Base-by-base conservation (phyloP, 805 yeast species). In the Phaffomyces opuntiae region DNA sequence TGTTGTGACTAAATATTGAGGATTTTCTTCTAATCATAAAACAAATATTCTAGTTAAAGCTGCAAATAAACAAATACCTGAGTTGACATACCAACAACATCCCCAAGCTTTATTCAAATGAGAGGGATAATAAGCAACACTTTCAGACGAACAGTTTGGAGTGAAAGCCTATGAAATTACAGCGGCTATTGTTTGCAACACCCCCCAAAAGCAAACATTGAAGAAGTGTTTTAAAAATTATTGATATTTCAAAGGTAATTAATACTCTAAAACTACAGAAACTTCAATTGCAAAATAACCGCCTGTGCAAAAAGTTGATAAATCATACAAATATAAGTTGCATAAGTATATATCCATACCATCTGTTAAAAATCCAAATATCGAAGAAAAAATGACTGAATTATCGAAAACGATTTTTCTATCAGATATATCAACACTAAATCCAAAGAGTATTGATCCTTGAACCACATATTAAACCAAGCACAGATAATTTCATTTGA, bases 81-180 rank as follows among this genome's bases (percentile, higher is more conserved):
- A 73, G 57, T 76, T 72, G 31, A 70, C 68, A 57, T 67, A 78
- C 71, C 77, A 74, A 44, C 68, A 65, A 58, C 77, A 78, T 57
- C 83, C 67, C 83, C 83, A 78, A 42, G 83, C 83, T 59, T 73
- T 68, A 59, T 77, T 78, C 32, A 63, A 54, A n/a, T 49, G 49
- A 9, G 73, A 68, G 24, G 68, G 68, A 60, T 82, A 78, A 40
- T 64, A 39, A 21, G 24, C 7, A 21, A 21, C 24, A 21, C 24
- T 5, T 21, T 21, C 5, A 21, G 1, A 21, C 24, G 24, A 21
- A 21, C 4, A 5, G 43, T 69, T 67, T 25, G 80, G 72, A 33
- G 19, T 21, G 24, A 21, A 21, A 21, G 24, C 19, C 19, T 3
- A 17, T 17, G 19, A 17, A 17, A 17, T 17, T 17, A 17, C 19